Percentiles rank a stretch among this genome's conserved stretches.
These are phyloP conservation scores for Pichia sp. DNA, from an alignment of 1,139 yeast species.

Conservation along the genomic window DNA sequence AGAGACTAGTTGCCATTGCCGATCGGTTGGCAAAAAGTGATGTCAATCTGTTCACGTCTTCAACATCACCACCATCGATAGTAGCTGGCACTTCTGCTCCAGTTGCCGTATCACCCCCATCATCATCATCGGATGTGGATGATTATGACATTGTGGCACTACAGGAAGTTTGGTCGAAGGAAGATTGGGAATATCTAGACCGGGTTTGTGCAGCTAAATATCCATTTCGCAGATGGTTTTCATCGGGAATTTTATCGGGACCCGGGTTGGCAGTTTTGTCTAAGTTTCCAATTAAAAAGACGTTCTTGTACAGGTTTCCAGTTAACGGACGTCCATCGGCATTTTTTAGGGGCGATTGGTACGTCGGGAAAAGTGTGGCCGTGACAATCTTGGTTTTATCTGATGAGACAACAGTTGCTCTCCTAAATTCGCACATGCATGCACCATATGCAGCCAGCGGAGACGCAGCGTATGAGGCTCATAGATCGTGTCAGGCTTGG, in stretches of 20 bases:
- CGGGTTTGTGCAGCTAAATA: conserved; percentile 42
- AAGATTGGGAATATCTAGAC: conserved; percentile 70
- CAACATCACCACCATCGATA: not conserved
- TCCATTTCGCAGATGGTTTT: conserved; percentile 67
- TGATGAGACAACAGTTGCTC: conserved; percentile 57
- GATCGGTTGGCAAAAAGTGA: conserved; percentile 45
- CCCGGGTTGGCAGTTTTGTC: conserved; percentile 89
- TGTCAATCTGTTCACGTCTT: not conserved
- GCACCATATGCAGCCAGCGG: conserved; percentile 87
- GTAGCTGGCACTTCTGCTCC: not conserved
- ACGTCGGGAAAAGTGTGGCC: conserved; percentile 87
- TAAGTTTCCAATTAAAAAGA: conserved; percentile 73
- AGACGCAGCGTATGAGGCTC: conserved; percentile 86
- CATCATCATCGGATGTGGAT: conserved; percentile 25
- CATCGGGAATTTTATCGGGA: conserved; percentile 83
- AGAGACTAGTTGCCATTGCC: conserved; percentile 72
- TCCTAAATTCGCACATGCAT: conserved; percentile 92
- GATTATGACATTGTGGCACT: conserved; percentile 80
- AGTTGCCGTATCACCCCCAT: not conserved
- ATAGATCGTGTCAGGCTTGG: conserved; percentile 96
- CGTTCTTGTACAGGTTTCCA: conserved; percentile 80
- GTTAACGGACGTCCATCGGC: conserved; percentile 94
- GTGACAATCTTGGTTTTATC: conserved; percentile 57
- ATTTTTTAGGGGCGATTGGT: conserved; percentile 94
- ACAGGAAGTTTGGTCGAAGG: conserved; percentile 89